Percentiles rank a stretch among this genome's conserved stretches.
Evolutionary conservation across 192 early-diverging fungal genomes (phyloP).

Genomic region (Podila minutissima): DNA sequence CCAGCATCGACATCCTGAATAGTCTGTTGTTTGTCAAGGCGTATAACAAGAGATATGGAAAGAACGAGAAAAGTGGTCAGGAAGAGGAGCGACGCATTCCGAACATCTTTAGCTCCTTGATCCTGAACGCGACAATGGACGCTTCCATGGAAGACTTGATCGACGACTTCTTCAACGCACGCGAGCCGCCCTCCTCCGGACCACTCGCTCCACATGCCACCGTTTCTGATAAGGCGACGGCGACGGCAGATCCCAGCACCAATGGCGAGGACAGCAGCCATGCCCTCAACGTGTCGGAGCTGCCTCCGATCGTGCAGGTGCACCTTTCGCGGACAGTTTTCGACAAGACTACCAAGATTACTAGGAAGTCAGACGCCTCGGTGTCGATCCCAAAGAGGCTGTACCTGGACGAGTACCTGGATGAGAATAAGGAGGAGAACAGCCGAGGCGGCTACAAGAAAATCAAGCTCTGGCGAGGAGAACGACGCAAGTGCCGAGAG

Average conservation of each 20-base stretch:
- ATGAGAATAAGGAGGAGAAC: slow-evolving; percentile 38
- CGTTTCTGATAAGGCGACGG: neutral
- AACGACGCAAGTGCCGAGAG: slow-evolving; percentile 34
- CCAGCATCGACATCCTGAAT: neutral
- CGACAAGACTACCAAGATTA: slow-evolving; percentile 54
- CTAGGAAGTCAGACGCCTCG: slow-evolving; percentile 74
- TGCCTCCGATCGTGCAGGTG: slow-evolving; percentile 78
- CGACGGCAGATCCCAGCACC: neutral
- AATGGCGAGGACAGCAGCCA: slow-evolving; percentile 23
- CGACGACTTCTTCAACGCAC: slow-evolving; percentile 67
- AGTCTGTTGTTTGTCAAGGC: slow-evolving; percentile 65
- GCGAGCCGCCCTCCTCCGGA: neutral
- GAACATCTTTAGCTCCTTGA: slow-evolving; percentile 59
- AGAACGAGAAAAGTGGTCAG: slow-evolving; percentile 45
- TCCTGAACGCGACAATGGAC: slow-evolving; percentile 59
- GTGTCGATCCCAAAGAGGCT: slow-evolving; percentile 68
- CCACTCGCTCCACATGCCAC: neutral
- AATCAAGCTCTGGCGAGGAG: slow-evolving; percentile 40
- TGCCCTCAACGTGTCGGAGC: slow-evolving; percentile 57
- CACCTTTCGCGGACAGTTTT: slow-evolving; percentile 77
- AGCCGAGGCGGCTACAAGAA: slow-evolving; percentile 25
- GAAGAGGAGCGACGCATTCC: slow-evolving; percentile 45
- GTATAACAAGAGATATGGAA: slow-evolving; percentile 49
- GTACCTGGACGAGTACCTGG: slow-evolving; percentile 67
- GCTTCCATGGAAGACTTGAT: slow-evolving; percentile 63